Evolutionary conservation across 1,284 basidiomycete genomes (phyloP).

Genomic region (Hemileia vastatrix): DNA sequence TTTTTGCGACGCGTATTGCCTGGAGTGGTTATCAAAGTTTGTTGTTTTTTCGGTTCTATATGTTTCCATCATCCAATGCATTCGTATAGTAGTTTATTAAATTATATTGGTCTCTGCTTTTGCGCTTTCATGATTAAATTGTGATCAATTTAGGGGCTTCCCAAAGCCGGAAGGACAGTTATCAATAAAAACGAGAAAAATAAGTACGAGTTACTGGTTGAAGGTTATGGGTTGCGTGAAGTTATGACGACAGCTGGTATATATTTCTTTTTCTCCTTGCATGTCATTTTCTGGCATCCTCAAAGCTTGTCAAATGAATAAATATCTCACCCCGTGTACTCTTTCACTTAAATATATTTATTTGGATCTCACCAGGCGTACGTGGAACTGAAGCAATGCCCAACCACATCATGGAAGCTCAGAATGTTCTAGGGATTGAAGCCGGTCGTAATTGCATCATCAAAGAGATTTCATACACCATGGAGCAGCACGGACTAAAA

Average conservation of each 20-base stretch:
- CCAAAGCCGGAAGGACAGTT: slow-evolving; percentile 74
- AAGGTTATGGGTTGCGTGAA: slow-evolving; percentile 93
- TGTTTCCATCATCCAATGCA: not conserved
- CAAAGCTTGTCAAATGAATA: too few species aligned
- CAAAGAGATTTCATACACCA: slow-evolving; percentile 57
- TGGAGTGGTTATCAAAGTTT: slow-evolving; percentile 68
- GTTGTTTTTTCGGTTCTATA: too few species aligned
- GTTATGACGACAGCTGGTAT: slow-evolving; percentile 95
- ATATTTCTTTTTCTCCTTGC: slow-evolving; percentile 24
- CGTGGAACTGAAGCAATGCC: slow-evolving; percentile 84
- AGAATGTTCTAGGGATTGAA: slow-evolving; percentile 90
- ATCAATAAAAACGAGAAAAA: slow-evolving; percentile 58
- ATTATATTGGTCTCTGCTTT: not conserved
- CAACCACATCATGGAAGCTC: slow-evolving; percentile 95
- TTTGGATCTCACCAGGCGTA: slow-evolving; percentile 56
- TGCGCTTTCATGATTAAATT: too few species aligned
- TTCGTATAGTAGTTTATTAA: not conserved
- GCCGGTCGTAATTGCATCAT: slow-evolving; percentile 90
- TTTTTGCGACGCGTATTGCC: slow-evolving; percentile 70
- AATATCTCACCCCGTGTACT: too few species aligned
- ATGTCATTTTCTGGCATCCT: too few species aligned
- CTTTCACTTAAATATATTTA: too few species aligned
- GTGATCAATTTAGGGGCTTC: too few species aligned
- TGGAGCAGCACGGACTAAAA: slow-evolving; percentile 95
- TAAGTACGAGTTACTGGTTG: slow-evolving; percentile 71